A percentile compares a stretch with the other conserved stretches of the same genome.
Conservation (phyloP, 139 green algal genomes). For the Volvox africanus region DNA sequence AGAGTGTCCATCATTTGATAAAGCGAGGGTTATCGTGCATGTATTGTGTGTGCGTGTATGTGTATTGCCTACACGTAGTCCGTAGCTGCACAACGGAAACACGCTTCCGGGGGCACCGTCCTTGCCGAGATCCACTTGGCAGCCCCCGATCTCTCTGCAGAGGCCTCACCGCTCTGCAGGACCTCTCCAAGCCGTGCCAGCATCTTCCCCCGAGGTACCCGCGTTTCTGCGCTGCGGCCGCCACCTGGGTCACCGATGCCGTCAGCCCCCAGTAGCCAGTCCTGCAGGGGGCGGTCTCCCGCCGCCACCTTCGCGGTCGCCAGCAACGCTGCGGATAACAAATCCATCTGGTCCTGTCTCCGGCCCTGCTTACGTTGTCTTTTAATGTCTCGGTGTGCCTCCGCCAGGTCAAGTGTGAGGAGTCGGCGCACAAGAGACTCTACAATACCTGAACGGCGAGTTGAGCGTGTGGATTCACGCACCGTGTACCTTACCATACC, state of each 20-base stretch:
- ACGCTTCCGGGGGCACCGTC: no score
- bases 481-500: no score
- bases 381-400: not conserved
- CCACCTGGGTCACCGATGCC: no score
- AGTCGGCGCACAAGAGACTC: constrained; percentile 8
- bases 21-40: no score
- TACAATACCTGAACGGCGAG: not conserved
- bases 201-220: not conserved
- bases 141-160: no score
- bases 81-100: no score
- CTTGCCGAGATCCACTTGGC: no score
- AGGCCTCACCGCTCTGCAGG: not conserved
- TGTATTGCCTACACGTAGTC: no score
- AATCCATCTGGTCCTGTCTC: not conserved
- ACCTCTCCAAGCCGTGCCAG: not conserved
- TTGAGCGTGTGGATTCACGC: no score
- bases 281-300: not conserved
- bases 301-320: constrained; percentile 5
- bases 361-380: not conserved
- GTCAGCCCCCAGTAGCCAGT: not conserved
- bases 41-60: no score
- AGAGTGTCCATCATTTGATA: no score
- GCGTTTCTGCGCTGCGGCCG: no score
- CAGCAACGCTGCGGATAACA: not conserved
- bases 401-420: not conserved